Evolutionary conservation across 169 alveolate genomes (phyloP), one percentile per base, ranked within the genome.

Genomic region (Eimeria maxima): DNA sequence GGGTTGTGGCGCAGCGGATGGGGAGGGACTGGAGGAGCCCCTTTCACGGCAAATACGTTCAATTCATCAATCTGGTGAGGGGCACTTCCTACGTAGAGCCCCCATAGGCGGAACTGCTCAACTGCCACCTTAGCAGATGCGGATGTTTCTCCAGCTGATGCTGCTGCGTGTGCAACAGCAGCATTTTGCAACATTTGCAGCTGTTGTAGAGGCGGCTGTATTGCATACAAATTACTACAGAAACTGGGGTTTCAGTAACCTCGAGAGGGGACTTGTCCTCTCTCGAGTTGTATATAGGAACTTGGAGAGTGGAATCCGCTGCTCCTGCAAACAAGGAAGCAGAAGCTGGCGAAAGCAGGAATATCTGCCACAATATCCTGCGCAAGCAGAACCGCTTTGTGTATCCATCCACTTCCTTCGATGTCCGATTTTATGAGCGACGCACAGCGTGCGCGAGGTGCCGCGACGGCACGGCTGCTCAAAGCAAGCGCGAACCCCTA

Each of bases 41-140:
- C 74, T 11, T 83, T 53, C 91, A 83, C 91, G 29, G 91, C 91
- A 63, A 83, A 83, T 83, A 55, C 91, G 53, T 83, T 83, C 73
- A 83, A 83, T 50, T 83, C 91, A 11, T n/a, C 91, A n/a, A 47
- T 83, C 71, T 83, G 91, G 91, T 83, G 73, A 83, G 91, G 73
- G 91, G 74, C 74, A 27, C 91, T 44, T 47, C 16, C 11, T 4
- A 33, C 24, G 65, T 63, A 45, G 88, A 45, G 88, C 67, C 88
- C 88, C 88, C 88, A 8, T 76, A 45, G 65, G 88, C 88, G 88
- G 38, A 76, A 65, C 63, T 76, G 65, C 88, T 63, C 57, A 45
- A 63, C 65, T n/a, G 57, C 63, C 63, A 44, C 88, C 44, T 18
- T 76, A 76, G 57, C 27, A 47, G 27, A 76, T 20, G 55, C 0